Conservation (phyloP, 208 protist species). For the Acanthamoeba castellanii region DNA sequence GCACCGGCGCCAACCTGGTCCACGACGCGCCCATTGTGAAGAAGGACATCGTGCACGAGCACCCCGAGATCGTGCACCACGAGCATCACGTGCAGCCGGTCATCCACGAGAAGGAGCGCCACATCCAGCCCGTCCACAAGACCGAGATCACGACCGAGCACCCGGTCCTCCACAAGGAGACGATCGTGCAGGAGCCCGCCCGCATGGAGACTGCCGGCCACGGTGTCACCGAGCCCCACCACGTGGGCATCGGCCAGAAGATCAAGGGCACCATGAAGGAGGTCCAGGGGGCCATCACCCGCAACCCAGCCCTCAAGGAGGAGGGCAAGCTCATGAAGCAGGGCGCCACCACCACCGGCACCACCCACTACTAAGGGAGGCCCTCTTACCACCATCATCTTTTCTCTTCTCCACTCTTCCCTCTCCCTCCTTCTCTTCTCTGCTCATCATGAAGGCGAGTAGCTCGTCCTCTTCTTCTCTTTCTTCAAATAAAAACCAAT, state of each 20-base stretch:
- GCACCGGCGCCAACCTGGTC: not conserved
- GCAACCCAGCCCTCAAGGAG: conserved; percentile 27
- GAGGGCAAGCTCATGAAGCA: conserved; percentile 17
- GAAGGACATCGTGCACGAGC: not conserved
- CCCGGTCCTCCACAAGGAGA: conserved; percentile 12
- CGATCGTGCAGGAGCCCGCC: not conserved
- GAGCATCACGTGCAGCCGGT: conserved; percentile 53
- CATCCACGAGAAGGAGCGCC: conserved; percentile 46
- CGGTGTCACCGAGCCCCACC: not conserved
- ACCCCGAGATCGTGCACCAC: not conserved
- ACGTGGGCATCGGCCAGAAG: conserved; percentile 41
- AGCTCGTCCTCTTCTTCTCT: too few relatives aligned
- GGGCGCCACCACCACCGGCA: not conserved
- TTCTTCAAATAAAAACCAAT: too few relatives aligned
- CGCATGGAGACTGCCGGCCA: not conserved
- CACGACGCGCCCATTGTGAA: not conserved
- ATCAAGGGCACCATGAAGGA: conserved; percentile 56
- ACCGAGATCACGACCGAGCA: not conserved
- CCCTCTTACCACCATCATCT: not conserved
- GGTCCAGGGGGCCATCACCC: conserved; percentile 10
- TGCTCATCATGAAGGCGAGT: too few relatives aligned
- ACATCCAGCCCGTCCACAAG: conserved; percentile 31
- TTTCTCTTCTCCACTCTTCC: not conserved
- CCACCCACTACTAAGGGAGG: too few relatives aligned
- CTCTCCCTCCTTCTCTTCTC: too few relatives aligned